Percentiles rank a stretch among this genome's conserved stretches.
Conservation (phyloP, 495 filamentous ascomycete genomes). For the Sabuloglossum arenarium region DNA sequence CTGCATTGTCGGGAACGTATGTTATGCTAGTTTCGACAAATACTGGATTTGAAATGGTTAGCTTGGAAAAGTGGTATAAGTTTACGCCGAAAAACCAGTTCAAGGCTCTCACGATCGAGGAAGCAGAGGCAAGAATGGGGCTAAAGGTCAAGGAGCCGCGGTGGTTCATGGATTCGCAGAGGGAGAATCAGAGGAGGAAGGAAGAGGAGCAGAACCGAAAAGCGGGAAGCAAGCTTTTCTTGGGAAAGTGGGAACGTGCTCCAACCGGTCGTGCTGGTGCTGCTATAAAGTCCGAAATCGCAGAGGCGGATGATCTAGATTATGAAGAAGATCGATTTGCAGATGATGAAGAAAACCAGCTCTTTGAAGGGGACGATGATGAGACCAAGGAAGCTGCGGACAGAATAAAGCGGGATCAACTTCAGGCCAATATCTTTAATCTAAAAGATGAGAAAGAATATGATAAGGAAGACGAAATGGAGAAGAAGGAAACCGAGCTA, state of each 20-base stretch:
- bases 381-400: constrained; percentile 73
- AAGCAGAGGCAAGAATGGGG: constrained; percentile 63
- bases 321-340: constrained; percentile 50
- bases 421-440: constrained; percentile 71
- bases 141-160: constrained; percentile 49
- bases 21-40: constrained; percentile 45
- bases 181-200: constrained; percentile 25
- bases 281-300: constrained; percentile 24
- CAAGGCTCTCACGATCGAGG: constrained; percentile 59
- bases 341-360: constrained; percentile 73
- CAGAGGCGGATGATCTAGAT: constrained; percentile 35
- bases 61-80: constrained; percentile 86
- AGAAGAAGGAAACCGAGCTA: constrained; percentile 45
- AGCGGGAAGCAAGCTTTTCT: constrained; percentile 9
- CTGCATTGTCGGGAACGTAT: constrained; percentile 55
- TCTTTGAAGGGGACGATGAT: constrained; percentile 66
- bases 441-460: constrained; percentile 70
- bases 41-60: constrained; percentile 61
- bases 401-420: constrained; percentile 68
- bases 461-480: constrained; percentile 53
- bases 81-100: constrained; percentile 71
- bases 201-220: constrained; percentile 20
- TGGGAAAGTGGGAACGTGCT: constrained; percentile 16
- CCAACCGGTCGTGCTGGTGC: constrained; percentile 13
- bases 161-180: constrained; percentile 50